These are phyloP conservation scores for Metschnikowia proteae DNA, from an alignment of 805 yeast species.

Conservation along the genomic window DNA sequence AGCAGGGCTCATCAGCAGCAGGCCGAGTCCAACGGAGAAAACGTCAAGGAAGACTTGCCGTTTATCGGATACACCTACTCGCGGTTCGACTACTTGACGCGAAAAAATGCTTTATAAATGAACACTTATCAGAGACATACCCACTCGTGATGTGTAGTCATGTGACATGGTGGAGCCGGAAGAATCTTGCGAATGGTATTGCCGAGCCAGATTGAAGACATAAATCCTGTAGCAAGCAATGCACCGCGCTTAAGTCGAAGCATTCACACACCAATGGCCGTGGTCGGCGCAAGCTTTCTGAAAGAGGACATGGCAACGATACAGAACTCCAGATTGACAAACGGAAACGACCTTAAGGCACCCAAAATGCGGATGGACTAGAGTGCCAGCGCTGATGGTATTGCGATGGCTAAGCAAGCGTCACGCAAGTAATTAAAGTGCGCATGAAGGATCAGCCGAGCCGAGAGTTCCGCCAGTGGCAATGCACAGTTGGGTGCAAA, in stretches of 20 bases:
- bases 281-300: too few relatives aligned
- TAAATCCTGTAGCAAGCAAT: slow-evolving; percentile 1
- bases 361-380: too few relatives aligned
- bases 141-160: not conserved
- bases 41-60: slow-evolving; percentile 83
- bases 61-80: slow-evolving; percentile 97
- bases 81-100: slow-evolving; percentile 86
- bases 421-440: not conserved
- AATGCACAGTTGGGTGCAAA: not conserved
- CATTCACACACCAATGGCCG: not conserved
- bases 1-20: slow-evolving; percentile 59
- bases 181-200: not conserved
- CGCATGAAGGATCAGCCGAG: slow-evolving; percentile 1
- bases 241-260: not conserved
- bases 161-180: not conserved
- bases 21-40: slow-evolving; percentile 46
- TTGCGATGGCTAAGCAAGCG: not conserved
- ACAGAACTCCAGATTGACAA: too few relatives aligned
- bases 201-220: slow-evolving; percentile 1
- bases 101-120: slow-evolving; percentile 55
- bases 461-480: slow-evolving; percentile 1
- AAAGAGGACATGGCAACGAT: too few relatives aligned
- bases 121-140: not conserved
- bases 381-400: too few relatives aligned
- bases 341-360: too few relatives aligned